Evolutionary conservation across 352 stramenopile genomes (phyloP).

Genomic region (Pythium phragmiticola): DNA sequence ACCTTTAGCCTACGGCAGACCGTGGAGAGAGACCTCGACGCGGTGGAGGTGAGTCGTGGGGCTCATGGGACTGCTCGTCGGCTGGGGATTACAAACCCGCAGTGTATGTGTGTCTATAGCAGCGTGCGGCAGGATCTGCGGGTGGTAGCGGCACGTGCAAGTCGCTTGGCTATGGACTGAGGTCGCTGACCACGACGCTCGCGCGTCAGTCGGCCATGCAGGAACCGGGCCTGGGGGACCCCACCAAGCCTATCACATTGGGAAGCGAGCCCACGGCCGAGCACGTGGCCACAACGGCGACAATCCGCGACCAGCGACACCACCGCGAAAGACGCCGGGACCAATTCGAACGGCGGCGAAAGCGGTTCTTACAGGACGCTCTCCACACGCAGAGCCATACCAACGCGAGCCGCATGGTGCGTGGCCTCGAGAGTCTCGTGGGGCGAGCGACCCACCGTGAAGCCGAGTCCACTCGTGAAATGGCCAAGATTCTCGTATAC

Average conservation of each 20-base stretch:
- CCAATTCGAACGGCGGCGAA: slow-evolving; percentile 43
- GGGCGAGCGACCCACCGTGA: slow-evolving; percentile 54
- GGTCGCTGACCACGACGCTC: slow-evolving; percentile 56
- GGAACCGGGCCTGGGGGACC: slow-evolving; percentile 8
- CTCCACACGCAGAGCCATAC: slow-evolving; percentile 7
- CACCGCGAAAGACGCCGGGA: slow-evolving; percentile 57
- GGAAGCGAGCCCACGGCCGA: slow-evolving; percentile 10
- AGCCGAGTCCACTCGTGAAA: slow-evolving; percentile 32
- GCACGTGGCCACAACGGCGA: background rate
- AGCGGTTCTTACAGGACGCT: slow-evolving; percentile 63
- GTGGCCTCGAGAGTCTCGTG: slow-evolving; percentile 39
- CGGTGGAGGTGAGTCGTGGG: slow-evolving; percentile 38
- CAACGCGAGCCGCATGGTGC: background rate
- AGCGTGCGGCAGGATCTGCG: background rate
- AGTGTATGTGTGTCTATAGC: background rate
- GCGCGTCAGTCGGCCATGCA: slow-evolving; percentile 14
- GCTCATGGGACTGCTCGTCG: background rate
- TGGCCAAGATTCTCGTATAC: slow-evolving; percentile 59
- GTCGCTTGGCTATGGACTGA: slow-evolving; percentile 63
- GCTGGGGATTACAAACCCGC: too few species aligned
- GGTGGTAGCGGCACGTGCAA: slow-evolving; percentile 30
- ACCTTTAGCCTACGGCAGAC: slow-evolving; percentile 54
- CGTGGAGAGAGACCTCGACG: slow-evolving; percentile 48
- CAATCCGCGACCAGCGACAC: slow-evolving; percentile 53
- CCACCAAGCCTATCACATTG: slow-evolving; percentile 13